Conservation (phyloP, 257 asterid genomes). For the Gardenia jasminoides region DNA sequence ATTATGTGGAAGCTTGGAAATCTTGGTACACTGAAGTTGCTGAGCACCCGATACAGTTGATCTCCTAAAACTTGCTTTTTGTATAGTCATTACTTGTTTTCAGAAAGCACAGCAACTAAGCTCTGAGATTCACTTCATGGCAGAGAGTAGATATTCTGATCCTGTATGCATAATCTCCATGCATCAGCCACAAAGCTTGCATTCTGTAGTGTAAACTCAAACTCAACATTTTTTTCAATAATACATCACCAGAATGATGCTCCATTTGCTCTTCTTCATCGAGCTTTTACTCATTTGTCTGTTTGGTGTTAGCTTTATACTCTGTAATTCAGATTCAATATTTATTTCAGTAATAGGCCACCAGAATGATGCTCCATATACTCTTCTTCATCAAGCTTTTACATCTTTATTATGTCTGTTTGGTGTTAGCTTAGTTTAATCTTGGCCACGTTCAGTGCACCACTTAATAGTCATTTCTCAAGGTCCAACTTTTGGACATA, state of each 20-base stretch:
- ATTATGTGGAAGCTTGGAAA: conserved; percentile 88
- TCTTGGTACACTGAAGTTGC: conserved; percentile 92
- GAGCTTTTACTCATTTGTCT: background rate
- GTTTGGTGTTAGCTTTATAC: background rate
- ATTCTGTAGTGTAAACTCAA: background rate
- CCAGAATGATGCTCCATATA: conserved; percentile 2
- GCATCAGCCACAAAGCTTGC: conserved; percentile 6
- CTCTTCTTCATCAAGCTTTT: background rate
- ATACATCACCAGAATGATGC: background rate
- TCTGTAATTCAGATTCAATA: background rate
- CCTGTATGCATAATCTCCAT: conserved; percentile 13
- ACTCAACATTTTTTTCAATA: background rate
- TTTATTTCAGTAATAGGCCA: background rate
- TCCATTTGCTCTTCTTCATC: background rate
- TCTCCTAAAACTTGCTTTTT: conserved; percentile 31
- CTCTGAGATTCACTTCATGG: background rate
- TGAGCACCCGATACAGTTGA: conserved; percentile 57
- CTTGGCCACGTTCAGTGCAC: background rate
- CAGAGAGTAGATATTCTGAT: background rate
- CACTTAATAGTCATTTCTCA: background rate
- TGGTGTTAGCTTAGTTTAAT: background rate
- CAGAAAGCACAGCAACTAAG: background rate
- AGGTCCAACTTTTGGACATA: background rate
- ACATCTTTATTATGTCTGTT: background rate
- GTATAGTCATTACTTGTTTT: background rate